These are phyloP conservation scores for Populus trichocarpa DNA, from an alignment of 441 rosid species.

Conservation along the genomic window DNA sequence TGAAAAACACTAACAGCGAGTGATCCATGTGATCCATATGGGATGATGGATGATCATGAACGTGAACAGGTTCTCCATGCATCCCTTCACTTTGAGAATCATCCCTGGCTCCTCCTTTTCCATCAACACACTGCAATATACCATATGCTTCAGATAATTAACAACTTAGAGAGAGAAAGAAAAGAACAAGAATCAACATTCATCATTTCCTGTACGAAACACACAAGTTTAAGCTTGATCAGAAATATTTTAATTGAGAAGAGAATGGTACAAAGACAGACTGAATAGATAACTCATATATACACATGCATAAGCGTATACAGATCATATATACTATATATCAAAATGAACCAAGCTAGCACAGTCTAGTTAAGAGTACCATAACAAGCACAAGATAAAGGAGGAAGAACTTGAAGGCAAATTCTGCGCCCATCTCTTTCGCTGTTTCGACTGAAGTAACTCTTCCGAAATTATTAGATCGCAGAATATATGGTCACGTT, in stretches of 20 bases:
- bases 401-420: background rate
- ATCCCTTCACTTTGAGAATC: background rate
- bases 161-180: background rate
- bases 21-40: slow-evolving; percentile 10
- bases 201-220: too few species aligned
- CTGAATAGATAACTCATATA: background rate
- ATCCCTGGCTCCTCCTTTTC: background rate
- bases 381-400: background rate
- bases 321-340: too few species aligned
- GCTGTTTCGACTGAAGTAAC: background rate
- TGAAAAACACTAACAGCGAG: slow-evolving; percentile 23
- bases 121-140: background rate
- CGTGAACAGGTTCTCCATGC: background rate
- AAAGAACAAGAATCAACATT: too few species aligned
- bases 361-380: background rate
- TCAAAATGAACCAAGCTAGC: background rate
- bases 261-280: too few species aligned
- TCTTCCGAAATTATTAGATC: background rate
- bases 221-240: too few species aligned
- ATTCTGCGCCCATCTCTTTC: background rate
- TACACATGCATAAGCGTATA: background rate
- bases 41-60: background rate
- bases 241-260: too few species aligned
- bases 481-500: too few species aligned
- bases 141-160: background rate